Evolutionary conservation across 345 rosid species (phyloP).

Genomic region (Corchorus capsularis): DNA sequence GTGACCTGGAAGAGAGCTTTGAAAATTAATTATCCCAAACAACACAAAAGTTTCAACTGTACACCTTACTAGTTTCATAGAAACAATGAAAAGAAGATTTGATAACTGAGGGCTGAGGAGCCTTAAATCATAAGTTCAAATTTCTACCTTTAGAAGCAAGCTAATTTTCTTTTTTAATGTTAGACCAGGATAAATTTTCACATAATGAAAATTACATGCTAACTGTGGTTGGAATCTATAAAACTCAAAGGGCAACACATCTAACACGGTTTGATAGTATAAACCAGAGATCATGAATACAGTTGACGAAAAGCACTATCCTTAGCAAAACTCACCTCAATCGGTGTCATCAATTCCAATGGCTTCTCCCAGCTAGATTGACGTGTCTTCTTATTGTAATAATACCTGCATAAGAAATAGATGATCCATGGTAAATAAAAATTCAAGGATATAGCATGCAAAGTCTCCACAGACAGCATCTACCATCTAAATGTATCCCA

Average conservation of each 20-base stretch:
- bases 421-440: slow-evolving; percentile 5
- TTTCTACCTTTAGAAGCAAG: slow-evolving; percentile 13
- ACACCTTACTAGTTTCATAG: background rate
- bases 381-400: slow-evolving; percentile 79
- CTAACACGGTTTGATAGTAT: background rate
- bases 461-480: background rate
- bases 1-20: background rate
- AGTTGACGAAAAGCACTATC: background rate
- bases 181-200: background rate
- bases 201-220: background rate
- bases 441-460: slow-evolving; percentile 7
- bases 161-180: background rate
- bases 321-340: slow-evolving; percentile 64
- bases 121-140: background rate
- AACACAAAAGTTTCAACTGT: background rate
- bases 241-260: background rate
- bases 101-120: background rate
- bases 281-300: slow-evolving; percentile 5
- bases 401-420: slow-evolving; percentile 57
- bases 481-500: background rate
- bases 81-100: background rate
- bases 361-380: slow-evolving; percentile 97
- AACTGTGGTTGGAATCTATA: background rate
- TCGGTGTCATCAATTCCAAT: slow-evolving; percentile 80
- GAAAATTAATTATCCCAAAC: background rate